Evolutionary conservation across 495 filamentous ascomycete genomes (phyloP).

Genomic region (Apodospora peruviana): DNA sequence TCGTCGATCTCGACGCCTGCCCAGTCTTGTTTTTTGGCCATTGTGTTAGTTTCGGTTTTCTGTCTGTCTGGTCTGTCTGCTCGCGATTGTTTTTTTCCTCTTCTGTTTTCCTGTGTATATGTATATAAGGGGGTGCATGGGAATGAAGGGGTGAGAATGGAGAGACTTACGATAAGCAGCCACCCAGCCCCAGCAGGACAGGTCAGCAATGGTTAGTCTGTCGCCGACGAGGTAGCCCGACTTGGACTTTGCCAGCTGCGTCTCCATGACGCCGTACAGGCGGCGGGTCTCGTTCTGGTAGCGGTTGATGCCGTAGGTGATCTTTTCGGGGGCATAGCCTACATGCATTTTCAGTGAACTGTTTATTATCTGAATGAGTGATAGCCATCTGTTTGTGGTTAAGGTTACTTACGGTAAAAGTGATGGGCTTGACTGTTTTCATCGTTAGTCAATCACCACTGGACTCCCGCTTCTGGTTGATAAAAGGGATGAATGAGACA

Average conservation of each 20-base stretch:
- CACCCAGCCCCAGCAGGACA: constrained; percentile 76
- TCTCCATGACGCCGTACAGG: constrained; percentile 74
- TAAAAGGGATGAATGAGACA: background rate
- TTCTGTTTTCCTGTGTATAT: too few relatives aligned
- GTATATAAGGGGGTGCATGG: too few relatives aligned
- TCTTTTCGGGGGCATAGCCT: constrained; percentile 78
- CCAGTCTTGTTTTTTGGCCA: too few relatives aligned
- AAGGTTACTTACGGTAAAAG: constrained; percentile 52
- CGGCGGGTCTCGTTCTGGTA: constrained; percentile 78
- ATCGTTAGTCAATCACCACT: constrained; percentile 6
- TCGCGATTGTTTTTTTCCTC: too few relatives aligned
- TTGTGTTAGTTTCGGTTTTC: too few relatives aligned
- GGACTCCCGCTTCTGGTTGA: background rate
- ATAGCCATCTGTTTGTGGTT: background rate
- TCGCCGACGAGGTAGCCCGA: constrained; percentile 74
- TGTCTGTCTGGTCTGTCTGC: too few relatives aligned
- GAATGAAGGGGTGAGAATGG: background rate
- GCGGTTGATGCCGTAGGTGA: constrained; percentile 77
- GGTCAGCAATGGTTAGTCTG: constrained; percentile 77
- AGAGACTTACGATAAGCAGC: constrained; percentile 32
- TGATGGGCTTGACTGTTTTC: constrained; percentile 65
- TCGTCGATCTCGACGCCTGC: constrained; percentile 70
- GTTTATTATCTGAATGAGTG: background rate
- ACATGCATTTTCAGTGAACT: background rate
- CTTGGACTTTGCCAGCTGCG: constrained; percentile 56